These are phyloP conservation scores for Chlorella ohadii DNA, from an alignment of 139 green algal species.

Conservation along the genomic window DNA sequence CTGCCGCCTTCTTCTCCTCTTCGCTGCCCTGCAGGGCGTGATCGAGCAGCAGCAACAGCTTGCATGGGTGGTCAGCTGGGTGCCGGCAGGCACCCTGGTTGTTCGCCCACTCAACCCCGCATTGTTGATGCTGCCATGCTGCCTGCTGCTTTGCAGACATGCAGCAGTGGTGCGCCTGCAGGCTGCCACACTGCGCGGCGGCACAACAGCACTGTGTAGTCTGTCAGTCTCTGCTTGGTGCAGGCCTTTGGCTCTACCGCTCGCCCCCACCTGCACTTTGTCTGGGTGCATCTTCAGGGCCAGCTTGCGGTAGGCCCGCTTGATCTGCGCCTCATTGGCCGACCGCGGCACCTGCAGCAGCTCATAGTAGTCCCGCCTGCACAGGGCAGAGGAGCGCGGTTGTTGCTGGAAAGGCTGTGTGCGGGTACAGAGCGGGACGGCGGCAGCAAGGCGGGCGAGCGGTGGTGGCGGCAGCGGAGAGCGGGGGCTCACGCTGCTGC, in stretches of 20 bases:
- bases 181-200: no score
- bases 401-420: no score
- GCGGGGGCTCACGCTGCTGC: conserved; percentile 18
- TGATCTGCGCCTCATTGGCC: conserved; percentile 91
- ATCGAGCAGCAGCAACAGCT: no score
- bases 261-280: conserved; percentile 65
- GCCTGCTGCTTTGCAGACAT: no score
- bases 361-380: conserved; percentile 95
- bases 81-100: no score
- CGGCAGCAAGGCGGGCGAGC: neutral
- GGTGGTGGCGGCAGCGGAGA: neutral
- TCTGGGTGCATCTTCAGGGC: conserved; percentile 97
- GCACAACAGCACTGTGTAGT: no score
- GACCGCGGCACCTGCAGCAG: conserved; percentile 80
- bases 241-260: no score
- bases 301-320: conserved; percentile 95
- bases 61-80: no score
- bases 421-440: neutral
- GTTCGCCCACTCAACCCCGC: no score
- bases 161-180: no score
- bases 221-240: no score
- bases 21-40: conserved; percentile 70
- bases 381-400: neutral
- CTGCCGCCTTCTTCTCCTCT: conserved; percentile 89
- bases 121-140: no score